Evolutionary conservation across 1,284 basidiomycete species (phyloP).

Genomic region (Somion occarium): DNA sequence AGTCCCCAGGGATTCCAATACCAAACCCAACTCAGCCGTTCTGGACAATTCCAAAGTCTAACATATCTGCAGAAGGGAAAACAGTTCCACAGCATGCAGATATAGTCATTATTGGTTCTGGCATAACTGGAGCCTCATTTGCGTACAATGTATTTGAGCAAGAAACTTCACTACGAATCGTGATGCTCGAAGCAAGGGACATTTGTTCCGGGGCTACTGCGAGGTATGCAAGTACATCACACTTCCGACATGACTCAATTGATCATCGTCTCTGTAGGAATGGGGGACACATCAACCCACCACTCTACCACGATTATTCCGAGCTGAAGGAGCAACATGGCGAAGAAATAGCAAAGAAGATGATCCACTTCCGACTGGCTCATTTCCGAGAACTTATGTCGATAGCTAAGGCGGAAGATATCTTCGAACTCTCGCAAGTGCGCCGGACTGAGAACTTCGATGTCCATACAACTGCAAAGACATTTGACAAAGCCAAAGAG

Average conservation of each 20-base stretch:
- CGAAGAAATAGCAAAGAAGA: conserved; percentile 40
- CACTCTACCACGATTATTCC: conserved; percentile 55
- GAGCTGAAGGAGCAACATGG: conserved; percentile 47
- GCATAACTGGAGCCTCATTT: conserved; percentile 62
- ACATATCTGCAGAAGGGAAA: conserved; percentile 40
- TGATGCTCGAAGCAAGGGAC: conserved; percentile 68
- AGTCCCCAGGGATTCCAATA: conserved; percentile 56
- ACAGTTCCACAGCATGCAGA: conserved; percentile 50
- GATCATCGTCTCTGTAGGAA: conserved; percentile 38
- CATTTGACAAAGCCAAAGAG: conserved; percentile 31
- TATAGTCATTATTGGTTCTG: conserved; percentile 65
- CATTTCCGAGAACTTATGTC: conserved; percentile 46
- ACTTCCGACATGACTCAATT: neutral
- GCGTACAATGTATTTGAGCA: conserved; percentile 47
- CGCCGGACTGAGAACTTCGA: conserved; percentile 40
- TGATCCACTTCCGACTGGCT: conserved; percentile 55
- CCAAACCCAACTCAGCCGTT: conserved; percentile 48
- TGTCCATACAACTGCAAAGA: conserved; percentile 29
- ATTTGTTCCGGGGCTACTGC: conserved; percentile 69
- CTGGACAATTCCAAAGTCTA: conserved; percentile 54
- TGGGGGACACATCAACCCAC: conserved; percentile 65
- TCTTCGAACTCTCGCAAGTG: conserved; percentile 37
- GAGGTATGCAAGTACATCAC: conserved; percentile 34
- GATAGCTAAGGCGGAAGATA: conserved; percentile 42
- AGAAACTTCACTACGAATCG: conserved; percentile 34